Conservation (phyloP, 495 filamentous ascomycete species). For the Xylaria palmicola region DNA sequence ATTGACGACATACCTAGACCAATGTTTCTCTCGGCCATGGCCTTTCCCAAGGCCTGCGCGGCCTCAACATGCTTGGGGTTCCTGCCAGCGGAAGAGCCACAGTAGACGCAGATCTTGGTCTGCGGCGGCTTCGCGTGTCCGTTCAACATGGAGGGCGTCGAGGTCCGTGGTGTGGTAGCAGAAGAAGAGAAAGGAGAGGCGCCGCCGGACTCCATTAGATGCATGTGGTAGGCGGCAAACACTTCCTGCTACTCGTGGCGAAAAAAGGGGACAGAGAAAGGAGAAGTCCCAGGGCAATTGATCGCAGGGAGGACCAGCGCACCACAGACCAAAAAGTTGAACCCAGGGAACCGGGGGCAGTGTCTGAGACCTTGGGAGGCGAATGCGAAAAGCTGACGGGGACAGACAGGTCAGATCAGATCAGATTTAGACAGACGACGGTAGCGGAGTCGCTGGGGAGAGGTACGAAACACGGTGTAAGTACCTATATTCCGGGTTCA, state of each 20-base stretch:
- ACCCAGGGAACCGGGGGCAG: not conserved
- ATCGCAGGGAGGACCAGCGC: not conserved
- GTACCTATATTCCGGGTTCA: not conserved
- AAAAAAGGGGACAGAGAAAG: not conserved
- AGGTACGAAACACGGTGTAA: conserved; percentile 5
- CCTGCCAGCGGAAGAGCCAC: conserved; percentile 71
- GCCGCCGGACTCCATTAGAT: conserved; percentile 47
- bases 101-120: conserved; percentile 73
- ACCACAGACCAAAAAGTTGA: not conserved
- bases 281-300: not conserved
- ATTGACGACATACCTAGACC: conserved; percentile 49
- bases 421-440: not conserved
- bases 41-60: conserved; percentile 71
- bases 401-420: conserved; percentile 15
- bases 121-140: conserved; percentile 34
- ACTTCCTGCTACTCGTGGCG: not conserved
- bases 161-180: conserved; percentile 20
- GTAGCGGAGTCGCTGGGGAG: not conserved
- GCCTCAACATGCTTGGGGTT: conserved; percentile 68
- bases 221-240: not conserved
- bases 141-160: conserved; percentile 27
- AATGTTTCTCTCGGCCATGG: conserved; percentile 72
- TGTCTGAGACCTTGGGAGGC: conserved; percentile 11
- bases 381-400: conserved; percentile 1
- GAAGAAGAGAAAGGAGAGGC: conserved; percentile 32